A percentile compares a stretch with the other conserved stretches of the same genome.
Evolutionary conservation across 2,329 filamentous ascomycete species (phyloP).

Genomic region (Aspergillus awamori): DNA sequence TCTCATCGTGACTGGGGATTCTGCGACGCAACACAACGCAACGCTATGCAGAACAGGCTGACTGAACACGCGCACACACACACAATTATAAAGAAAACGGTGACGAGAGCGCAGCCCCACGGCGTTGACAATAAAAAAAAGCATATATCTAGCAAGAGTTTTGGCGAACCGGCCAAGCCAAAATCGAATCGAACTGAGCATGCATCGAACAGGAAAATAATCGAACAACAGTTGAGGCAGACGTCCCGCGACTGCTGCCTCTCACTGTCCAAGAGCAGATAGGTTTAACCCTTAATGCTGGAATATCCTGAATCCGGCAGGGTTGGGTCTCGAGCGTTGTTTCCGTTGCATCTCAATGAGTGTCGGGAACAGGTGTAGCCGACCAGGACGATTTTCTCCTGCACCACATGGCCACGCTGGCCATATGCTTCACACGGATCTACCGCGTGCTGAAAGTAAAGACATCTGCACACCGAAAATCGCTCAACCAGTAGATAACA

Average conservation of each 20-base stretch:
- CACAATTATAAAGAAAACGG: not conserved
- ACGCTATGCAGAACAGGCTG: not conserved
- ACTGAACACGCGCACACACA: not conserved
- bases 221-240: not conserved
- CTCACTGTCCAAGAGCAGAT: not conserved
- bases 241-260: not conserved
- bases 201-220: not conserved
- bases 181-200: conserved; percentile 1
- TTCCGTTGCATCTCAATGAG: conserved; percentile 22
- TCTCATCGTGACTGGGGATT: not conserved
- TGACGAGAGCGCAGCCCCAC: conserved; percentile 8
- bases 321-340: conserved; percentile 8
- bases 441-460: conserved; percentile 85
- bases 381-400: conserved; percentile 77
- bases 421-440: conserved; percentile 79
- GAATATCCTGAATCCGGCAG: conserved; percentile 32
- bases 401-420: conserved; percentile 69
- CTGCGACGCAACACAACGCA: not conserved
- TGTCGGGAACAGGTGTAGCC: conserved; percentile 75
- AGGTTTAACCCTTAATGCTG: conserved; percentile 23
- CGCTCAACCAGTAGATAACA: conserved; percentile 85
- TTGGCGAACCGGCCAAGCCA: conserved; percentile 10
- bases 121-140: not conserved
- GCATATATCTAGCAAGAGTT: conserved; percentile 6
- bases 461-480: conserved; percentile 82